Evolutionary conservation across 306 rosid genomes (phyloP).

Genomic region (Fragaria nilgerrensis): DNA sequence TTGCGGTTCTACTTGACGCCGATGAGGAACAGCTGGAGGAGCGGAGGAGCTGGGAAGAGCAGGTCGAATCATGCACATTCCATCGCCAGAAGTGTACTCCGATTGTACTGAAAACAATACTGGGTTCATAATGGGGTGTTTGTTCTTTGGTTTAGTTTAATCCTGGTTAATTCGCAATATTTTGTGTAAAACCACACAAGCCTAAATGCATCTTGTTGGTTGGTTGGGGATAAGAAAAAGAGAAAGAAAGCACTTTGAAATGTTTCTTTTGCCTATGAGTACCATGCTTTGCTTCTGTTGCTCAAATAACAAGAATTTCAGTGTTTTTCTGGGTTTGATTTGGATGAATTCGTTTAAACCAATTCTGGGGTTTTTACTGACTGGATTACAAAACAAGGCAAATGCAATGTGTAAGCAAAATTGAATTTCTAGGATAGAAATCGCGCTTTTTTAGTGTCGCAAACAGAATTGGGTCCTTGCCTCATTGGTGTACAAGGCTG

Average conservation of each 20-base stretch:
- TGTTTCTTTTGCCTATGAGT: conserved; percentile 45
- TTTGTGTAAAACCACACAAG: conserved; percentile 78
- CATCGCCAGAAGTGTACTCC: conserved; percentile 90
- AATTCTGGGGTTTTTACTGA: neutral
- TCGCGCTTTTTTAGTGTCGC: conserved; percentile 37
- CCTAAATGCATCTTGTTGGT: conserved; percentile 64
- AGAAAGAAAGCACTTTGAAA: conserved; percentile 39
- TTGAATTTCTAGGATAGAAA: neutral
- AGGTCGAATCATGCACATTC: conserved; percentile 88
- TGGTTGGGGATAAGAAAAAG: conserved; percentile 54
- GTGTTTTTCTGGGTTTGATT: conserved; percentile 31
- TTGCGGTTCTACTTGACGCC: conserved; percentile 74
- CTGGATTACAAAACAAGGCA: neutral
- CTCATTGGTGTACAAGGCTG: conserved; percentile 30
- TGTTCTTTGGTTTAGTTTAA: conserved; percentile 43
- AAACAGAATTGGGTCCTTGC: conserved; percentile 35
- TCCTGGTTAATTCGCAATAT: conserved; percentile 57
- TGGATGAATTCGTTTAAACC: neutral
- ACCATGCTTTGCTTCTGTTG: conserved; percentile 39
- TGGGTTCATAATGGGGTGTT: conserved; percentile 35
- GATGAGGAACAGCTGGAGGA: conserved; percentile 73
- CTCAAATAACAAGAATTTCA: conserved; percentile 48
- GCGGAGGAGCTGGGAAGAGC: conserved; percentile 49
- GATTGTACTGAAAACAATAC: conserved; percentile 58
- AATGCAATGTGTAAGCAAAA: conserved; percentile 18